Conservation (phyloP, 352 stramenopile genomes). For the Globisporangium rhizosaccharum region DNA sequence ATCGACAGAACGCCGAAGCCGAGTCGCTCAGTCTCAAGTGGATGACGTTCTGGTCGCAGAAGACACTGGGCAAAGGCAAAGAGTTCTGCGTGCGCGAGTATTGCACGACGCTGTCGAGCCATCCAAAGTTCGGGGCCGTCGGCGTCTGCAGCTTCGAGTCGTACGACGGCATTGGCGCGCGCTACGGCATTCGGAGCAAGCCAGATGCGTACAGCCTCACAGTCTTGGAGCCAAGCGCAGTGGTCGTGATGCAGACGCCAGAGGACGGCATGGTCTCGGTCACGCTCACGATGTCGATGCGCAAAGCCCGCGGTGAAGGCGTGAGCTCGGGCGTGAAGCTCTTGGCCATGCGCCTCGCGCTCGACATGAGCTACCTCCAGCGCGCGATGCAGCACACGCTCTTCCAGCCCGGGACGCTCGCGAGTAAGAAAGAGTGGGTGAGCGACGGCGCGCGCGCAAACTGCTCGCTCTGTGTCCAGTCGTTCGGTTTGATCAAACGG, state of each 20-base stretch:
- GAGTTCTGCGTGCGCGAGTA: constrained; percentile 84
- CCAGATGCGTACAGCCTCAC: constrained; percentile 75
- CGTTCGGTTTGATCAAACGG: constrained; percentile 75
- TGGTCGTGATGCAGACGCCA: constrained; percentile 62
- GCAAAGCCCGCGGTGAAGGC: constrained; percentile 68
- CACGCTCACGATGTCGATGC: constrained; percentile 72
- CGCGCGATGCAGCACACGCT: constrained; percentile 62
- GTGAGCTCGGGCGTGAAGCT: constrained; percentile 69
- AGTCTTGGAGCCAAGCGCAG: constrained; percentile 68
- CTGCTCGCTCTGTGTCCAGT: constrained; percentile 76
- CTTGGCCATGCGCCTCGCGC: constrained; percentile 53
- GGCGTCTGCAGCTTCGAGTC: constrained; percentile 76
- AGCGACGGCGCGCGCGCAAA: constrained; percentile 67
- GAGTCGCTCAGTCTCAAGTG: constrained; percentile 84
- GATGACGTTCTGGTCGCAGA: constrained; percentile 70
- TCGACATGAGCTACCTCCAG: constrained; percentile 52
- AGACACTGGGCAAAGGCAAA: constrained; percentile 73
- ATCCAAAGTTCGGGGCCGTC: constrained; percentile 52
- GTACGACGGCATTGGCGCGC: constrained; percentile 71
- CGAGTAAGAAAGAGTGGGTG: constrained; percentile 76
- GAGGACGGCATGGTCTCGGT: constrained; percentile 65
- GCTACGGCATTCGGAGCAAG: constrained; percentile 67
- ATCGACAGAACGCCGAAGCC: constrained; percentile 19
- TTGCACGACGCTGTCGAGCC: constrained; percentile 49
- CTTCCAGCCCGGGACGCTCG: constrained; percentile 57